Evolutionary conservation across 2,329 filamentous ascomycete species (phyloP), one percentile per base, ranked within the genome.

Genomic region (Alternaria consortialis): DNA sequence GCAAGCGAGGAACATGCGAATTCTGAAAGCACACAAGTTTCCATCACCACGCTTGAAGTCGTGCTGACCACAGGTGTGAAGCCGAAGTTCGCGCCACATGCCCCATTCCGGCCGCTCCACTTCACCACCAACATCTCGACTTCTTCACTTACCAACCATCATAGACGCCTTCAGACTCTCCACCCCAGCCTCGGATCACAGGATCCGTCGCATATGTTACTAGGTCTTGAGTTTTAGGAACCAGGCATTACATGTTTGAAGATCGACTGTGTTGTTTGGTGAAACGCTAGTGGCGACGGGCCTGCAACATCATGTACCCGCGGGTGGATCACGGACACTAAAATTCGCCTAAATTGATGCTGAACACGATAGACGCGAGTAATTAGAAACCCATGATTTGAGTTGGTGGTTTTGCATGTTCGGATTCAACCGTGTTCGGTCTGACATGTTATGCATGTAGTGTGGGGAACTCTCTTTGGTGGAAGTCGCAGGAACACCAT

Each of bases 231-330:
- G 39, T 43, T 54, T 54, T 25, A 50, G 50, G 55, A 54, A 55
- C 58, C 58, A 48, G 40, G 56, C 64, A 59, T 27, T 36, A 37
- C 9, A 53, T 66, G 68, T 70, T 70, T 70, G 65, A 58, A 65
- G 63, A 68, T 68, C 60, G 60, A 37, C 53, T 46, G 48, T 58
- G 56, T 62, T 58, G 65, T 66, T 67, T 68, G 56, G 63, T 71
- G 68, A 71, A 71, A 71, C 68, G 52, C 67, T 69, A 65, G 65
- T 36, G 51, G 66, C 60, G 63, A 66, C 66, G 56, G 47, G 56
- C 31, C 53, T 69, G 64, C 66, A 60, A 68, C 66, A 64, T 54
- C 29, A 36, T 36, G 37, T 12, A 46, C 15, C 20, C 17, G 20
- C 32, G 42, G 43, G 53, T 31, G 42, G 53, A 50, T 31, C 53